Evolutionary conservation across 805 yeast genomes (phyloP).

Genomic region (Starmera quercuum): DNA sequence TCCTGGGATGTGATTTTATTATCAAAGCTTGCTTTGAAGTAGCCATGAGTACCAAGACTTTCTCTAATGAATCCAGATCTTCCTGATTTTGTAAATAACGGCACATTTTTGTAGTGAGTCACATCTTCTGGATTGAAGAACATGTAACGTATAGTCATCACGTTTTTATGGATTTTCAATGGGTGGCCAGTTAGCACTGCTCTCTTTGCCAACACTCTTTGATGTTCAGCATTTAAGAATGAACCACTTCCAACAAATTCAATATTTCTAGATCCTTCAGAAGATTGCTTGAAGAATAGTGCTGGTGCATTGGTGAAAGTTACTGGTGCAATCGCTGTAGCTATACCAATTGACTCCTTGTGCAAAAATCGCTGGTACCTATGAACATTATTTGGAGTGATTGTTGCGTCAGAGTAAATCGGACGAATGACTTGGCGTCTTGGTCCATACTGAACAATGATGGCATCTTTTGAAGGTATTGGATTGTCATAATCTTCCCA

Average conservation of each 20-base stretch:
- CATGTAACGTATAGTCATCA: constrained; percentile 94
- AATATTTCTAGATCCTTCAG: constrained; percentile 36
- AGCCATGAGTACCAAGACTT: constrained; percentile 96
- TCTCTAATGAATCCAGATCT: constrained; percentile 93
- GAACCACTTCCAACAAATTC: constrained; percentile 87
- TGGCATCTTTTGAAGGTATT: constrained; percentile 70
- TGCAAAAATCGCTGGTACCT: constrained; percentile 81
- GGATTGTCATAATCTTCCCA: constrained; percentile 91
- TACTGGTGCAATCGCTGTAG: constrained; percentile 84
- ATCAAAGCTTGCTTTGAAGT: constrained; percentile 92
- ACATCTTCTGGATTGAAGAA: constrained; percentile 90
- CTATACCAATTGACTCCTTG: constrained; percentile 65
- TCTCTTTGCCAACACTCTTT: constrained; percentile 81
- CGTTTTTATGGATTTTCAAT: constrained; percentile 85
- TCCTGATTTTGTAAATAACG: constrained; percentile 87
- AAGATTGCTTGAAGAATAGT: constrained; percentile 60
- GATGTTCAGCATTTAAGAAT: constrained; percentile 77
- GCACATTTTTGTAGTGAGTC: constrained; percentile 82
- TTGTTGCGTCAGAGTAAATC: constrained; percentile 69
- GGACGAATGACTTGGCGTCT: constrained; percentile 83
- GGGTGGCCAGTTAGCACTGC: constrained; percentile 90
- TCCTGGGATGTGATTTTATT: constrained; percentile 88
- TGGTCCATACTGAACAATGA: constrained; percentile 89
- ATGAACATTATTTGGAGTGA: constrained; percentile 77
- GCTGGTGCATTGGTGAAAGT: constrained; percentile 81